Conservation (phyloP, 2,329 filamentous ascomycete species). For the Fusarium circinatum region DNA sequence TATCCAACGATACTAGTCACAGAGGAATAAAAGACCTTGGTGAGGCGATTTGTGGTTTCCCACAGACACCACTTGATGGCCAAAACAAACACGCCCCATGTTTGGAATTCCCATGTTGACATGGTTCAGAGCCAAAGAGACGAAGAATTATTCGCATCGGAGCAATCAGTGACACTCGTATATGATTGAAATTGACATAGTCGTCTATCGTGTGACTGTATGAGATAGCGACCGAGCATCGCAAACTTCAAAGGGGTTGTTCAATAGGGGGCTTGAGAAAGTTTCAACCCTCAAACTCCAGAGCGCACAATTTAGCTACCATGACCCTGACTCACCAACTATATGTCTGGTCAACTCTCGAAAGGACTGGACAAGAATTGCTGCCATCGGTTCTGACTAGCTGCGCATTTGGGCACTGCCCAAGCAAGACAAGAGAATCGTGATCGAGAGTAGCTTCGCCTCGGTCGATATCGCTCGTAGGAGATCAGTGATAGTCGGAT, state of each 20-base stretch:
- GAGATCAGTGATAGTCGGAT: neutral
- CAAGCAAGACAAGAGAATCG: neutral
- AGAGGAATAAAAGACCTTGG: too few species aligned
- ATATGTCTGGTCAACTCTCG: neutral
- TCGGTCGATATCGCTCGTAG: neutral
- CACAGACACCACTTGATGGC: too few species aligned
- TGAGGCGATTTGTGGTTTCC: too few species aligned
- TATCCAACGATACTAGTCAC: too few species aligned
- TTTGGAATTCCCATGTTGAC: neutral
- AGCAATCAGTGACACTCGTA: neutral
- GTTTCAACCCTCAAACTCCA: constrained; percentile 7
- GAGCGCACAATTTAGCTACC: neutral
- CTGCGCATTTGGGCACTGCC: neutral
- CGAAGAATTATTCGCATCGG: neutral
- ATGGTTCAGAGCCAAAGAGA: neutral
- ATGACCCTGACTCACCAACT: neutral
- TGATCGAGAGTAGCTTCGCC: neutral
- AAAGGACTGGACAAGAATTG: neutral
- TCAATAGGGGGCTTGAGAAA: neutral
- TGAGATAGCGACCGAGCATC: neutral
- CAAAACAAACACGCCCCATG: neutral
- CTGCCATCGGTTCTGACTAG: neutral
- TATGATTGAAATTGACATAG: constrained; percentile 7
- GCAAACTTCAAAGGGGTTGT: neutral
- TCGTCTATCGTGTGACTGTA: neutral